Evolutionary conservation across 1,284 basidiomycete genomes (phyloP).

Genomic region (Volvariella volvacea): DNA sequence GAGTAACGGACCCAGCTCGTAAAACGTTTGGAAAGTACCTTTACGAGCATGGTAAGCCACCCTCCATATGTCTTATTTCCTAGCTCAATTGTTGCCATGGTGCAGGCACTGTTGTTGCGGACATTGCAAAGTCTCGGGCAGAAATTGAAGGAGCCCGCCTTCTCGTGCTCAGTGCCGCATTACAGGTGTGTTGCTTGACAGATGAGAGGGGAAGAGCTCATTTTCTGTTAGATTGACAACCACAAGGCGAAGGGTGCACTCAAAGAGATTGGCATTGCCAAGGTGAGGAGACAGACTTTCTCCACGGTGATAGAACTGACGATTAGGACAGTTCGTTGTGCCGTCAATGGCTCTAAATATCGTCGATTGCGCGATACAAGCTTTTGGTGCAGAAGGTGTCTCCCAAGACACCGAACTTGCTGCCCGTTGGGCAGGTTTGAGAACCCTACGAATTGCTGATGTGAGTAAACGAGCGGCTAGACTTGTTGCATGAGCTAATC

Average conservation of each 20-base stretch:
- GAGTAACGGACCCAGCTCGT: constrained; percentile 86
- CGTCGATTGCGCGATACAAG: constrained; percentile 92
- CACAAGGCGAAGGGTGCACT: constrained; percentile 89
- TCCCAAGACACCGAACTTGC: constrained; percentile 88
- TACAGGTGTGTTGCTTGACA: constrained; percentile 47
- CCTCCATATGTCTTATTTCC: constrained; percentile 7
- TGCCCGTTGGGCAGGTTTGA: constrained; percentile 67
- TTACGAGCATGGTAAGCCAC: constrained; percentile 74
- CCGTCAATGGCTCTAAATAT: constrained; percentile 84
- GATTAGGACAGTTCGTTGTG: constrained; percentile 72
- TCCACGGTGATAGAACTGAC: constrained; percentile 6
- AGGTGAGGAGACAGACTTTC: constrained; percentile 57
- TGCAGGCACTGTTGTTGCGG: constrained; percentile 79
- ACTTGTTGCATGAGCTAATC: constrained; percentile 7
- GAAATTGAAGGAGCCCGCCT: constrained; percentile 88
- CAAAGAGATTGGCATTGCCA: constrained; percentile 96
- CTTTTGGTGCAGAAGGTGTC: constrained; percentile 91
- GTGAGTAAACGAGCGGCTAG: constrained; percentile 37
- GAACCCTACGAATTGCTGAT: constrained; percentile 89
- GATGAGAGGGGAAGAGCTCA: no score
- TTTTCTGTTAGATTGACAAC: constrained; percentile 91
- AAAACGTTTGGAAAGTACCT: constrained; percentile 94
- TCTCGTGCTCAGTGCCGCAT: constrained; percentile 89
- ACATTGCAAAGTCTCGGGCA: constrained; percentile 88
- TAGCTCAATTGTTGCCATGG: neutral